These are phyloP conservation scores for Neofusicoccum cordaticola DNA, from an alignment of 2,329 filamentous ascomycete species.

Conservation along the genomic window DNA sequence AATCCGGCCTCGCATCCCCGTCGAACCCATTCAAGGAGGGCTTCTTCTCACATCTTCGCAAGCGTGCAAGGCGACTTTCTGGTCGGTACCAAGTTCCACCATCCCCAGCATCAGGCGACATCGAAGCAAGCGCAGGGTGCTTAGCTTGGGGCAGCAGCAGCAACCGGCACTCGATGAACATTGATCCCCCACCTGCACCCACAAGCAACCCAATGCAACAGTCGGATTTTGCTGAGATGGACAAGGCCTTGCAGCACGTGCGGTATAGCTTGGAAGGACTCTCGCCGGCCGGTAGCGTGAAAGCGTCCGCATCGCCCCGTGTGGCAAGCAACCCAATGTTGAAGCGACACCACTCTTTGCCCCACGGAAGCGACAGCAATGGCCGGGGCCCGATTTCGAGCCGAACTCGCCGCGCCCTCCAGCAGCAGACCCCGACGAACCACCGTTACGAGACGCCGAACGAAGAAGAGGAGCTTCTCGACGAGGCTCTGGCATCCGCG, in stretches of 20 bases:
- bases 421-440: slow-evolving; percentile 66
- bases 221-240: slow-evolving; percentile 57
- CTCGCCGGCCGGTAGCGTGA: slow-evolving; percentile 28
- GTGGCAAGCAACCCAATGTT: slow-evolving; percentile 46
- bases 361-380: slow-evolving; percentile 19
- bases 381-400: slow-evolving; percentile 65
- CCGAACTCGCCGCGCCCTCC: slow-evolving; percentile 73
- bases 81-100: slow-evolving; percentile 82
- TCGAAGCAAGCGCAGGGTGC: slow-evolving; percentile 90
- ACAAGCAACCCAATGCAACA: slow-evolving; percentile 41
- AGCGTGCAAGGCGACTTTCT: slow-evolving; percentile 87
- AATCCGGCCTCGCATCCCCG: slow-evolving; percentile 66
- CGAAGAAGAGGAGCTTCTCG: slow-evolving; percentile 92
- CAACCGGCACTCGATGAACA: slow-evolving; percentile 71
- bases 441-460: slow-evolving; percentile 91
- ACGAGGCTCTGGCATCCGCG: slow-evolving; percentile 80
- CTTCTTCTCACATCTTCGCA: slow-evolving; percentile 96
- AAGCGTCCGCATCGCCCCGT: slow-evolving; percentile 34
- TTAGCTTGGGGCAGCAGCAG: slow-evolving; percentile 71
- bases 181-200: slow-evolving; percentile 47
- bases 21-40: slow-evolving; percentile 83
- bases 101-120: slow-evolving; percentile 76
- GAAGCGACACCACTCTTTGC: slow-evolving; percentile 49
- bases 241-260: slow-evolving; percentile 60
- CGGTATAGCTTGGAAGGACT: slow-evolving; percentile 54